Conservation (phyloP, 129 eudicot species). For the Tagetes erecta region DNA sequence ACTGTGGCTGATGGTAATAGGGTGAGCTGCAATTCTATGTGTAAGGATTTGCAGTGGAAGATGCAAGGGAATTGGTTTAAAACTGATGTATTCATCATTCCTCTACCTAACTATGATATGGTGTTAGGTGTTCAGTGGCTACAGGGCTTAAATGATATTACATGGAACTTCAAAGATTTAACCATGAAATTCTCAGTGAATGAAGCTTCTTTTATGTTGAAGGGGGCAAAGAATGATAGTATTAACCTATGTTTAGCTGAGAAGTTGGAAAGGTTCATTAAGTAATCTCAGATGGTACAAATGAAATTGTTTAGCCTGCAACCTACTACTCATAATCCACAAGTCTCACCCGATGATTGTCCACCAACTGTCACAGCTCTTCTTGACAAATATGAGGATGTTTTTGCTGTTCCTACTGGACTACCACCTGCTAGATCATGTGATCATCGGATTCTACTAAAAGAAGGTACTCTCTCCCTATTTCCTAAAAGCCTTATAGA, state of each 20-base stretch:
- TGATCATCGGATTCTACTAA: not conserved
- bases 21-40: not conserved
- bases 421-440: not conserved
- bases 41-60: not conserved
- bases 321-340: too few relatives aligned
- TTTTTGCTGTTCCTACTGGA: not conserved
- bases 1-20: not conserved
- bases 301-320: not conserved
- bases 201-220: too few relatives aligned
- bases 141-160: not conserved
- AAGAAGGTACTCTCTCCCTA: not conserved
- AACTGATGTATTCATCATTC: not conserved
- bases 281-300: too few relatives aligned
- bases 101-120: not conserved
- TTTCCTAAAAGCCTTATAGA: not conserved
- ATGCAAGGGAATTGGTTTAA: not conserved
- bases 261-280: too few relatives aligned
- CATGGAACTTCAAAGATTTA: not conserved
- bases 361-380: too few relatives aligned
- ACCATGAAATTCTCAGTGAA: not conserved
- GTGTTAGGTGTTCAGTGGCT: not conserved
- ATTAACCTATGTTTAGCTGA: not conserved
- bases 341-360: too few relatives aligned
- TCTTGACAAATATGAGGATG: too few relatives aligned
- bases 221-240: not conserved